Base-by-base conservation (phyloP, 2,329 filamentous ascomycete species). In the Rutstroemia sp. region DNA sequence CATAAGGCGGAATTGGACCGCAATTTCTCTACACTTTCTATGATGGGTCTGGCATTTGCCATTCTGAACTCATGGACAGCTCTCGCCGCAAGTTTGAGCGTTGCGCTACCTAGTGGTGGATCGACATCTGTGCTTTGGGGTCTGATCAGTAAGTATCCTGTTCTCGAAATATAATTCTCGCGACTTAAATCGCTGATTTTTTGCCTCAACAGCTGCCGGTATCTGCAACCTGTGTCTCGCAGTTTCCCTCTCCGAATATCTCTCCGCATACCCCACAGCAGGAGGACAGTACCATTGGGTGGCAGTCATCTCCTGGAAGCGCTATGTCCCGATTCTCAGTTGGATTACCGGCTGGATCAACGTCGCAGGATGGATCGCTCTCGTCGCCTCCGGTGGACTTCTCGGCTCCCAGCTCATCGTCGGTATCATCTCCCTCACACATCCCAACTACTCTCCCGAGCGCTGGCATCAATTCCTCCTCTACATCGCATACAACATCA, bases 111-210 rank as follows among this genome's bases (percentile, higher is more conserved):
- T 1, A 86, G 82, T 14, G 88, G 88, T 44, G 88, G 88, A 0
- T 79, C 84, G 19, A 82, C 80, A 7, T 79, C 84, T 57, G 84
- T 91, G 42, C 78, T 92, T 57, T 92, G 88, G 87, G 88, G 87
- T 3, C 71, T 86, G 75, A 51, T 78, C 76, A 4, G 53, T 55
- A 51, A 51, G 53, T 45, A 39, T 49, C 12, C 30, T 5, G 10
- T 12, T 3, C 3, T 3, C 30, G 12, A 21, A 8, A 14, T 42
- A 10, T 17, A 3, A 8, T 17, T 17, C 39, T 42, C 9, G 16
- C 16, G 6, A n/a, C 39, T 19, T 19, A 1, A n/a, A 9, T 17
- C n/a, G 16, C 17, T 42, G n/a, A n/a, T 42, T n/a, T 42, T 17
- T 34, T 10, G 10, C 30, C 9, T 10, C 3, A 36, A 44, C 19